Percentiles rank a stretch among this genome's conserved stretches.
Conservation (phyloP, 2,329 filamentous ascomycete species). For the Westerdykella ornata region DNA sequence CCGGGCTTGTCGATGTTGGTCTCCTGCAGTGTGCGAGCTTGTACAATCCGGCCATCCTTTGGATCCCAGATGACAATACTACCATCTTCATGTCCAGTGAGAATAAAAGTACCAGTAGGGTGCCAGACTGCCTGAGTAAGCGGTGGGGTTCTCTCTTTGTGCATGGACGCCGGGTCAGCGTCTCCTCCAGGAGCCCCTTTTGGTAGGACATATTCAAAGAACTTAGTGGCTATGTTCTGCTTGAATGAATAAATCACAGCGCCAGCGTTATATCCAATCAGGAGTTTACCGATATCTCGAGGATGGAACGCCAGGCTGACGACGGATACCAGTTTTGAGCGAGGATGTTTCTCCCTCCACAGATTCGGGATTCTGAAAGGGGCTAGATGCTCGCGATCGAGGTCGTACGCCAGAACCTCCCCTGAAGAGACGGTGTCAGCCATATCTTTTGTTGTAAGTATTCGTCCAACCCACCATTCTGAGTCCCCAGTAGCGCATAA, state of each 20-base stretch:
- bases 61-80: slow-evolving; percentile 92
- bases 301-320: slow-evolving; percentile 81
- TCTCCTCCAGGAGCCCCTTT: slow-evolving; percentile 75
- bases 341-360: slow-evolving; percentile 68
- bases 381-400: slow-evolving; percentile 71
- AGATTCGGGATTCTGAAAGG: slow-evolving; percentile 80
- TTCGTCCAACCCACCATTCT: slow-evolving; percentile 48
- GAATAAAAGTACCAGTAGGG: slow-evolving; percentile 81
- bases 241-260: slow-evolving; percentile 93
- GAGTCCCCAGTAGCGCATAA: slow-evolving; percentile 80
- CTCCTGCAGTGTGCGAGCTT: slow-evolving; percentile 73
- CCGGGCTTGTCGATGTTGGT: slow-evolving; percentile 65
- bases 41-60: slow-evolving; percentile 76
- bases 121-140: slow-evolving; percentile 88
- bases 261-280: slow-evolving; percentile 86
- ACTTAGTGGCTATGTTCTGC: slow-evolving; percentile 70
- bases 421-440: slow-evolving; percentile 38
- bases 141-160: slow-evolving; percentile 60
- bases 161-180: slow-evolving; percentile 56
- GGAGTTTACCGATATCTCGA: slow-evolving; percentile 80
- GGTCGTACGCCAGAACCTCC: slow-evolving; percentile 85
- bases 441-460: slow-evolving; percentile 1
- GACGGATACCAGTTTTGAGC: slow-evolving; percentile 57
- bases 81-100: slow-evolving; percentile 83
- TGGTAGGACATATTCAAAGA: slow-evolving; percentile 76